These are phyloP conservation scores for Sarcodon aspratus DNA, from an alignment of 768 basidiomycete genomes.

Conservation along the genomic window DNA sequence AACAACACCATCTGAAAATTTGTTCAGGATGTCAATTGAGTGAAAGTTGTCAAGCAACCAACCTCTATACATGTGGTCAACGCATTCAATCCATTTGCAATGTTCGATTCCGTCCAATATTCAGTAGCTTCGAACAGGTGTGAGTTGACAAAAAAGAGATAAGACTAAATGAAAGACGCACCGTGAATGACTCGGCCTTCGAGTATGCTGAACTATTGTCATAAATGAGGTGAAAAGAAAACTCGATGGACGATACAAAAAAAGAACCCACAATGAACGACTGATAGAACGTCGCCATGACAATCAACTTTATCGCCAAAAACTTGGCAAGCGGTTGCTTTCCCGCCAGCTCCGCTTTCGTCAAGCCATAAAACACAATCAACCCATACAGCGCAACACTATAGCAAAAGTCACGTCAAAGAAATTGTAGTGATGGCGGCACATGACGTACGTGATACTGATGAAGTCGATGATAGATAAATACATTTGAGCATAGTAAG, in stretches of 20 bases:
- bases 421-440: neutral
- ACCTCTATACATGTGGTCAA: slow-evolving; percentile 81
- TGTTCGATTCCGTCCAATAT: slow-evolving; percentile 79
- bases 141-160: neutral
- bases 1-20: slow-evolving; percentile 71
- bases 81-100: slow-evolving; percentile 76
- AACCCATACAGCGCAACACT: slow-evolving; percentile 84
- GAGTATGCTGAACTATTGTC: slow-evolving; percentile 47
- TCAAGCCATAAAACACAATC: slow-evolving; percentile 73
- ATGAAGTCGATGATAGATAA: slow-evolving; percentile 65
- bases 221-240: neutral
- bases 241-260: neutral
- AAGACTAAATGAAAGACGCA: slow-evolving; percentile 11
- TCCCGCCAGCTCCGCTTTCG: slow-evolving; percentile 67
- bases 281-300: slow-evolving; percentile 87
- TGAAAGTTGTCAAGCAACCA: slow-evolving; percentile 3
- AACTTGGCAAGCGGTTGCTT: slow-evolving; percentile 78
- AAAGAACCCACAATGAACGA: slow-evolving; percentile 46
- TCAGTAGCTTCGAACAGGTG: slow-evolving; percentile 36
- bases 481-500: slow-evolving; percentile 57
- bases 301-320: slow-evolving; percentile 75
- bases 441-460: slow-evolving; percentile 55
- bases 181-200: slow-evolving; percentile 61
- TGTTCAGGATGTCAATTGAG: neutral
- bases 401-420: neutral